phyloP scores from a whole-genome alignment of 2,329 filamentous ascomycete genomes.

The Sclerotinia sclerotiorum region DNA sequence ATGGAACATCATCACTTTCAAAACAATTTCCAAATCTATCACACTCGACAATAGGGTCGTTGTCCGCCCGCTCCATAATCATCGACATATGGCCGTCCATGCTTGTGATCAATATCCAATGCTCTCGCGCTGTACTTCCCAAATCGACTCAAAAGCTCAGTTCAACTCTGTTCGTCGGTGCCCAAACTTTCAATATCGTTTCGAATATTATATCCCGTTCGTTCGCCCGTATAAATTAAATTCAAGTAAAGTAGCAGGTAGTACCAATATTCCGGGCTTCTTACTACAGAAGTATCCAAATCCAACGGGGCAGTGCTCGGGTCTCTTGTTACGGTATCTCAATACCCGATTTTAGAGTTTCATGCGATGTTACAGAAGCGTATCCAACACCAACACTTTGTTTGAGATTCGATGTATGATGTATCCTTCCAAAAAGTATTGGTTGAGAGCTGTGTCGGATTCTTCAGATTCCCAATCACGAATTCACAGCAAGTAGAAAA shows the following conservation, averaged over 20 bases:
- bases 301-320: constrained; percentile 14
- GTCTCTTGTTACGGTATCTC: constrained; percentile 11
- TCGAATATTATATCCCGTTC: neutral
- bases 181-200: neutral
- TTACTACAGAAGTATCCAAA: constrained; percentile 11
- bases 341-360: constrained; percentile 15
- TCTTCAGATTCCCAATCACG: neutral
- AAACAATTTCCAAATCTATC: constrained; percentile 32
- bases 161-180: neutral
- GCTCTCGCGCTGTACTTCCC: neutral
- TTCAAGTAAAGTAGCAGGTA: neutral
- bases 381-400: neutral
- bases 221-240: neutral
- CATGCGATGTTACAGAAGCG: constrained; percentile 10
- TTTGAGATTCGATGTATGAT: constrained; percentile 6
- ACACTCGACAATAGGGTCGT: neutral
- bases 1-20: constrained; percentile 37
- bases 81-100: constrained; percentile 13
- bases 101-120: neutral
- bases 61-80: neutral
- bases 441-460: neutral
- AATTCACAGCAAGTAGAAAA: neutral
- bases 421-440: neutral
- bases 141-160: neutral
- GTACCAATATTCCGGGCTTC: constrained; percentile 7